Base-by-base conservation (phyloP, 768 basidiomycete species). In the Porphyrellus cyaneotinctus region DNA sequence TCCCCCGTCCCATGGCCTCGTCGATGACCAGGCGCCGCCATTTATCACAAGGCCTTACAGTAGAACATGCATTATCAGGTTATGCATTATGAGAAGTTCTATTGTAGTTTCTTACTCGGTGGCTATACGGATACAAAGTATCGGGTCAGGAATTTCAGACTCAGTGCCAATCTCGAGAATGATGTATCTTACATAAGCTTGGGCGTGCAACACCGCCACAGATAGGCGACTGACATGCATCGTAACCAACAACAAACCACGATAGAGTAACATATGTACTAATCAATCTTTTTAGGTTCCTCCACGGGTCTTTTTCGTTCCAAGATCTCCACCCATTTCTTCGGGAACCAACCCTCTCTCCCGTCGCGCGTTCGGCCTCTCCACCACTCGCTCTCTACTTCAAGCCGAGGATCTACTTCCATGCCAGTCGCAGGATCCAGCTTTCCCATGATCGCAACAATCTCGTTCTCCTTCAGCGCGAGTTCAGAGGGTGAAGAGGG, bases 311-410 rank as follows among this genome's bases (percentile, higher is more conserved):
- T 74, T 61, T 64, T 67, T 63, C 78, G 74, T 62, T 78, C 82
- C 51, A 89, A 69, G 4, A 88, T 75, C 67, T 91, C 81, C 4
- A 95, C 91, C 80, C 88, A 95, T 58, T 88, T 92, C 52, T 75
- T 80, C 2, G 95, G 95, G 78, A 98, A 97, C 92, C 93, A 98
- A 0, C 95, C 95, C 59, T 90, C 85, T 59, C 87, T 77, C 0
- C 95, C 95, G 58, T 97, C 94, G 52, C 95, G 77, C 54, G 90
- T 94, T 42, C 95, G 78, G 1, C 95, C 95, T 68, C 84, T 86
- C 94, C 93, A 97, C 95, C 95, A 98, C 52, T 93, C 94, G 6
- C 77, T 81, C 51, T 75, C 72, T 23, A 74, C 66, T 49, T 83
- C 76, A 18, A 85, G 72, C 22, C 86, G 72, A 3, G 85, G 82